Evolutionary conservation across 495 filamentous ascomycete genomes (phyloP), one percentile per base, ranked within the genome.

Genomic region (Podospora bellae-mahoneyi): DNA sequence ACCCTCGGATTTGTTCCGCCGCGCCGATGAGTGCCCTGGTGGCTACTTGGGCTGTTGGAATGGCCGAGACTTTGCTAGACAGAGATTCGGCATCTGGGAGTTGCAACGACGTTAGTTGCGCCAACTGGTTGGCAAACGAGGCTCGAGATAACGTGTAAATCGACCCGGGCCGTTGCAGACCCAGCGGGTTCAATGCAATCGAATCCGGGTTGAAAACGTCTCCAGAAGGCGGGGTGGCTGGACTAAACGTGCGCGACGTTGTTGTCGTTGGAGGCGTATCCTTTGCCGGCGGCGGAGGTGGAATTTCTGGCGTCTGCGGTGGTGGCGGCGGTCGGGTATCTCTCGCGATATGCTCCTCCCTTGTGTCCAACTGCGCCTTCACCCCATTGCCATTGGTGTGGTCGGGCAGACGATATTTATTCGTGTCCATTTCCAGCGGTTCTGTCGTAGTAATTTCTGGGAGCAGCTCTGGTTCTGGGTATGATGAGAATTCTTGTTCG

Each of bases 101-200:
- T 66, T 90, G 85, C 55, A 97, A 87, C 54, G 92, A 92, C 1
- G 92, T 96, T 34, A 97, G 82, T 70, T 94, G 91, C 19, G 91
- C 90, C 27, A 97, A 86, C 76, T 99, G 95, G 69, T 92, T 93
- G 27, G 91, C 90, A 73, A 99, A 97, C 0, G 93, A 95, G 54
- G 88, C 89, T 39, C 93, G 89, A 5, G 92, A 95, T 68, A 99
- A 85, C 0, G 94, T 95, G 76, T 92, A 96, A 34, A 96, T 89
- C 4, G 93, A 96, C 19, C 89, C 87, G 4, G 91, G 81, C n/a
- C 92, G 84, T 10, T 83, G 79, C 34, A 86, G 78, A 20, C 84
- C 83, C 20, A 86, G 79, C 4, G 84, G 83, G 61, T 85, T 87
- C 65, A 86, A 86, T 34, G 81, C 66, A 61, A 80, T 70, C 16